Percentiles rank a stretch among this genome's conserved stretches.
Conservation (phyloP, 192 early-diverging fungal species). For the Hyaloraphidium curvatum region DNA sequence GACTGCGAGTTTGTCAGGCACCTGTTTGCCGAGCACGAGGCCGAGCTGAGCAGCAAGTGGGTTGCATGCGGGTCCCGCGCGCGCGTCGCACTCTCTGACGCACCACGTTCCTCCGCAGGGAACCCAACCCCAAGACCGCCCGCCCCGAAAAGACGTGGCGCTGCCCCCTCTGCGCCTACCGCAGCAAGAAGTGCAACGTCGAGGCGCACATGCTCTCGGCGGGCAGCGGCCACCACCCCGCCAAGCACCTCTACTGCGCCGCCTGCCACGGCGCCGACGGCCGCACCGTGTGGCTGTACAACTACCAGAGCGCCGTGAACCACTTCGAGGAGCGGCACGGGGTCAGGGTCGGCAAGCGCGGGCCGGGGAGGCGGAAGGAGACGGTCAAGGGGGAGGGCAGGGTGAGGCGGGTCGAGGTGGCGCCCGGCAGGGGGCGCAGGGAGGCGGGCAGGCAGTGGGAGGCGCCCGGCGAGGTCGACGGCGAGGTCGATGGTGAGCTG, state of each 20-base stretch:
- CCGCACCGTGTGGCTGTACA: neutral
- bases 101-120: neutral
- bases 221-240: neutral
- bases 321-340: neutral
- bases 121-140: neutral
- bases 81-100: neutral
- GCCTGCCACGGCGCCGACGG: neutral
- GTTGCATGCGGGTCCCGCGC: neutral
- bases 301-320: neutral
- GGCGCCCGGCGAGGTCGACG: too few relatives aligned
- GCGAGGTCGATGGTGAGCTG: too few relatives aligned
- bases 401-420: too few relatives aligned
- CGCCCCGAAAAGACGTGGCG: neutral
- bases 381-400: too few relatives aligned
- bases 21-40: neutral
- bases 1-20: neutral
- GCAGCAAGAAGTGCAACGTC: neutral
- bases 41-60: neutral
- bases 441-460: too few relatives aligned
- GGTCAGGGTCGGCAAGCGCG: neutral
- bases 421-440: too few relatives aligned
- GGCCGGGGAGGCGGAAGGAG: too few relatives aligned
- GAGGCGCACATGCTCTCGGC: neutral
- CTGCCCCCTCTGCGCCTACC: neutral
- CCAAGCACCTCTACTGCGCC: neutral